Percentiles rank a stretch among this genome's conserved stretches.
Evolutionary conservation across 116 monocot genomes (phyloP).

Genomic region (Papilionanthe hybrid): DNA sequence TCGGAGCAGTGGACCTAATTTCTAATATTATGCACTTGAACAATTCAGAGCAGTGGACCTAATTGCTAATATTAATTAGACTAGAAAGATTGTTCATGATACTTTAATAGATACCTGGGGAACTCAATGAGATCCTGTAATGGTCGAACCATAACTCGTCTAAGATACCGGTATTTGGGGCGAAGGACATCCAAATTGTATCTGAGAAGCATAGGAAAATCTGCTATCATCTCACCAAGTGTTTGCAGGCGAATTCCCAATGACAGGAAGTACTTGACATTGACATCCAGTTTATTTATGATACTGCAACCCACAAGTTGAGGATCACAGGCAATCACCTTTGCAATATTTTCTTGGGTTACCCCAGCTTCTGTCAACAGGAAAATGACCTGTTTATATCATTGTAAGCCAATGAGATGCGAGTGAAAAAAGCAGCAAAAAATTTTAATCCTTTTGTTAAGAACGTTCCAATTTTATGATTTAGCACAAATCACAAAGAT

Average conservation of each 20-base stretch:
- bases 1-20: too few relatives aligned
- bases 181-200: conserved; percentile 76
- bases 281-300: conserved; percentile 68
- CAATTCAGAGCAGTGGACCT: neutral
- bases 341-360: conserved; percentile 60
- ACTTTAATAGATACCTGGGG: conserved; percentile 51
- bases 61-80: neutral
- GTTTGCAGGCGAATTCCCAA: conserved; percentile 59
- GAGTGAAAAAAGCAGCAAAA: neutral
- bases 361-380: conserved; percentile 92
- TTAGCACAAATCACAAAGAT: too few relatives aligned
- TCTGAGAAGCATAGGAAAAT: conserved; percentile 91
- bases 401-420: neutral
- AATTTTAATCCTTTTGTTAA: neutral
- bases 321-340: conserved; percentile 93
- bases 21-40: neutral
- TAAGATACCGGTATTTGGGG: conserved; percentile 82
- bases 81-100: neutral
- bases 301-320: conserved; percentile 88
- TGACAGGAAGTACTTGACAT: conserved; percentile 86
- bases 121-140: conserved; percentile 87
- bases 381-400: conserved; percentile 56
- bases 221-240: conserved; percentile 86
- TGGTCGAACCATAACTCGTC: conserved; percentile 82
- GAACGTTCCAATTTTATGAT: too few relatives aligned